Conservation (phyloP, 441 rosid genomes). For the Croton laevigatus region DNA sequence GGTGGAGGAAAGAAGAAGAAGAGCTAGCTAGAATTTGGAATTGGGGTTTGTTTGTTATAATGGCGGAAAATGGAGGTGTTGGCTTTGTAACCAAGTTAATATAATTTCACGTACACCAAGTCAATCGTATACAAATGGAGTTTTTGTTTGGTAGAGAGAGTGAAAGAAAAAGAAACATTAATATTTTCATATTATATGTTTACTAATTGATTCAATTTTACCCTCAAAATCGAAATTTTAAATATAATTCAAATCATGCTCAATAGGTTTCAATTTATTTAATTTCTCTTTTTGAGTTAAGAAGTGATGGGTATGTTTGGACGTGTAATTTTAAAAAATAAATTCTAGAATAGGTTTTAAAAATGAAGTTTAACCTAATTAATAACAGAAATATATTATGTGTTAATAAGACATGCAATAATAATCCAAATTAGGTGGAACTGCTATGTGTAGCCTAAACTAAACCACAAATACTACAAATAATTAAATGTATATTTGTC, state of each 20-base stretch:
- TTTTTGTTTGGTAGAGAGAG: slow-evolving; percentile 35
- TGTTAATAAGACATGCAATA: slow-evolving; percentile 16
- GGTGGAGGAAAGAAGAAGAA: slow-evolving; percentile 22
- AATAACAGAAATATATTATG: slow-evolving; percentile 16
- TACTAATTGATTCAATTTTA: too few species aligned
- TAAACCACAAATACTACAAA: neutral
- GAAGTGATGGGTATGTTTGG: slow-evolving; percentile 26
- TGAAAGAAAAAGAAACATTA: neutral
- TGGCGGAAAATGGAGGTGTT: slow-evolving; percentile 5
- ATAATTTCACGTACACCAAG: slow-evolving; percentile 32
- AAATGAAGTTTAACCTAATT: slow-evolving; percentile 27
- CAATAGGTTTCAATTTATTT: too few species aligned
- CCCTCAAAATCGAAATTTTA: too few species aligned
- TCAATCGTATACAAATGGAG: slow-evolving; percentile 24
- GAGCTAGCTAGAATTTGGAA: neutral
- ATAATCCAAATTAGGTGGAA: slow-evolving; percentile 27
- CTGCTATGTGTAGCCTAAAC: slow-evolving; percentile 4
- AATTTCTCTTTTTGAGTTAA: slow-evolving; percentile 12
- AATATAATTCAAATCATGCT: too few species aligned
- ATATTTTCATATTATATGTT: too few species aligned
- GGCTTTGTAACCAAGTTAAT: slow-evolving; percentile 44
- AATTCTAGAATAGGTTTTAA: slow-evolving; percentile 5
- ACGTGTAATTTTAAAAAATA: slow-evolving; percentile 22
- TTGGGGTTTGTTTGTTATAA: slow-evolving; percentile 22
- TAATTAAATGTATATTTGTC: neutral